These are phyloP conservation scores for Triadica sebifera DNA, from an alignment of 345 rosid species.

Conservation along the genomic window DNA sequence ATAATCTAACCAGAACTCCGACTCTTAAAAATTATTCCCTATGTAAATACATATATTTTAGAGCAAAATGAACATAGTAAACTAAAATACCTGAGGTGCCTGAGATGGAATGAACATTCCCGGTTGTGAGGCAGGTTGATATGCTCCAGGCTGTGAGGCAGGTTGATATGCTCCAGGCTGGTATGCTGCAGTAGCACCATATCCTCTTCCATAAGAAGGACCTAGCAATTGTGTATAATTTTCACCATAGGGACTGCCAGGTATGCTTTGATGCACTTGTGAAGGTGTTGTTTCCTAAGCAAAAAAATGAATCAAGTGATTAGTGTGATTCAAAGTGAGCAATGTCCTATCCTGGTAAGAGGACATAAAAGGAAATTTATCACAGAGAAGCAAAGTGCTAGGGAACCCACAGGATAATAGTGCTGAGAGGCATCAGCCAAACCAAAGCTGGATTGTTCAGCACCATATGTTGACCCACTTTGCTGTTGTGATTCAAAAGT, in stretches of 20 bases:
- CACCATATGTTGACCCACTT: constrained; percentile 28
- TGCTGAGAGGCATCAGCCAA: constrained; percentile 37
- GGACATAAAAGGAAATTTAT: background rate
- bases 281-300: constrained; percentile 36
- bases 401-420: constrained; percentile 43
- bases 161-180: constrained; percentile 20
- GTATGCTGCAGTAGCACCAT: constrained; percentile 27
- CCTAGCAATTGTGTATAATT: constrained; percentile 55
- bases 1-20: background rate
- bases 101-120: constrained; percentile 69
- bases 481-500: constrained; percentile 43
- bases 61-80: constrained; percentile 1
- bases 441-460: constrained; percentile 32
- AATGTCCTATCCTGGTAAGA: constrained; percentile 1
- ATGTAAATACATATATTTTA: background rate
- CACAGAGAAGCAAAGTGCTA: constrained; percentile 6
- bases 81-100: constrained; percentile 52
- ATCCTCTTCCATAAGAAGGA: constrained; percentile 53
- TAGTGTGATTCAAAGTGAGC: constrained; percentile 15
- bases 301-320: constrained; percentile 13
- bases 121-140: constrained; percentile 31
- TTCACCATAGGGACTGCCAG: constrained; percentile 51
- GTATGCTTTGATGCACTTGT: constrained; percentile 45
- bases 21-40: background rate
- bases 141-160: constrained; percentile 43